Percentiles rank a stretch among this genome's conserved stretches.
These are phyloP conservation scores for Spatholobus suberectus DNA, from an alignment of 306 rosid species.

Conservation along the genomic window DNA sequence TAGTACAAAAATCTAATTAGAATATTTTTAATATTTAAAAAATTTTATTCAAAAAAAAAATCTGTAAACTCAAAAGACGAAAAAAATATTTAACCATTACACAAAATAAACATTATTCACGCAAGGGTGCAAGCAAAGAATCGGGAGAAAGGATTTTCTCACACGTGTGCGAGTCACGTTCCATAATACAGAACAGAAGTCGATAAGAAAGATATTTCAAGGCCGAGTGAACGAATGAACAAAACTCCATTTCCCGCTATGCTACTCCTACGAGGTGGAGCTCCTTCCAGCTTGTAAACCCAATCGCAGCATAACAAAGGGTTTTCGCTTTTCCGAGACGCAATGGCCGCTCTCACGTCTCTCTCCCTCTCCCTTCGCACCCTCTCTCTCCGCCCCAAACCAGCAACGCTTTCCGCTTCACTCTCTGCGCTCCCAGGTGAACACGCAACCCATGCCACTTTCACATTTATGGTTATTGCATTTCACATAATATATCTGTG, in stretches of 20 bases:
- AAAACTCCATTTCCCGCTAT: neutral
- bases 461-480: neutral
- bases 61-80: too few species aligned
- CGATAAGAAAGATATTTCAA: slow-evolving; percentile 1
- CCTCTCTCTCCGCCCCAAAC: neutral
- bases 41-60: too few species aligned
- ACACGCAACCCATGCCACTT: neutral
- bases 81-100: too few species aligned
- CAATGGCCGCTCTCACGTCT: neutral
- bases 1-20: too few species aligned
- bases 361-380: slow-evolving; percentile 5
- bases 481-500: neutral
- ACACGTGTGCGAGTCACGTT: neutral
- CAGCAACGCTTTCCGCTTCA: neutral
- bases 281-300: neutral
- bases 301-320: neutral
- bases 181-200: neutral
- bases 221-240: neutral
- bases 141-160: neutral
- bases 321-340: neutral
- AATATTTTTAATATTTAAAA: too few species aligned
- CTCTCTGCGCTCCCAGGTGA: neutral
- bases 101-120: too few species aligned
- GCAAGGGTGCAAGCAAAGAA: neutral
- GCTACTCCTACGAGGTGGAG: neutral